Conservation (phyloP, 768 basidiomycete species). For the Austroboletus eburneus region DNA sequence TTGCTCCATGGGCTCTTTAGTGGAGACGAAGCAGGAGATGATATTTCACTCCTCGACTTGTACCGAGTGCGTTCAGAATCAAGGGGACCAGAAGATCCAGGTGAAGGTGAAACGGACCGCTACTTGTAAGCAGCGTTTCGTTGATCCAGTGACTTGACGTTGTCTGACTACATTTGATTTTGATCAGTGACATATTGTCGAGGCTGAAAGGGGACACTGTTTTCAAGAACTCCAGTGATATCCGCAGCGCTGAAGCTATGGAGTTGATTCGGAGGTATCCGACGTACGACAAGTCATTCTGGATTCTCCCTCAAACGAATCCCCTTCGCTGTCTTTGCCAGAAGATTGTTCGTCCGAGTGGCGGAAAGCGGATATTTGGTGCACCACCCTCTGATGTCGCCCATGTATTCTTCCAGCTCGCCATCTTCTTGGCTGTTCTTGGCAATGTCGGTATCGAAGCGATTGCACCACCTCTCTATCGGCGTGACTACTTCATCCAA, state of each 20-base stretch:
- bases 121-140: conserved; percentile 53
- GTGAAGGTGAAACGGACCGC: conserved; percentile 64
- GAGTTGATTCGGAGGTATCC: conserved; percentile 90
- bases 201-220: conserved; percentile 52
- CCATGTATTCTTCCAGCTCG: conserved; percentile 68
- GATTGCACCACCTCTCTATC: conserved; percentile 81
- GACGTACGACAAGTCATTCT: conserved; percentile 85
- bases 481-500: conserved; percentile 59
- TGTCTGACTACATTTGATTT: conserved; percentile 1
- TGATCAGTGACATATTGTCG: conserved; percentile 70
- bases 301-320: conserved; percentile 82
- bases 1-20: conserved; percentile 64
- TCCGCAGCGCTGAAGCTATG: conserved; percentile 63
- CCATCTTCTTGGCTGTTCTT: conserved; percentile 71
- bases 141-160: background rate
- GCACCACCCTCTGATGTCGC: conserved; percentile 57
- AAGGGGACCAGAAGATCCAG: conserved; percentile 21
- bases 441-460: conserved; percentile 79
- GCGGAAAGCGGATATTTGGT: conserved; percentile 89
- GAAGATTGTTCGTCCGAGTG: conserved; percentile 73
- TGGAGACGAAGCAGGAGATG: conserved; percentile 46
- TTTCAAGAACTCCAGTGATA: conserved; percentile 57
- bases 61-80: conserved; percentile 35
- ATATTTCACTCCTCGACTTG: conserved; percentile 59
- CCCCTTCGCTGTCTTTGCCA: conserved; percentile 73